Conservation (phyloP, 306 rosid species). For the Quercus robur region DNA sequence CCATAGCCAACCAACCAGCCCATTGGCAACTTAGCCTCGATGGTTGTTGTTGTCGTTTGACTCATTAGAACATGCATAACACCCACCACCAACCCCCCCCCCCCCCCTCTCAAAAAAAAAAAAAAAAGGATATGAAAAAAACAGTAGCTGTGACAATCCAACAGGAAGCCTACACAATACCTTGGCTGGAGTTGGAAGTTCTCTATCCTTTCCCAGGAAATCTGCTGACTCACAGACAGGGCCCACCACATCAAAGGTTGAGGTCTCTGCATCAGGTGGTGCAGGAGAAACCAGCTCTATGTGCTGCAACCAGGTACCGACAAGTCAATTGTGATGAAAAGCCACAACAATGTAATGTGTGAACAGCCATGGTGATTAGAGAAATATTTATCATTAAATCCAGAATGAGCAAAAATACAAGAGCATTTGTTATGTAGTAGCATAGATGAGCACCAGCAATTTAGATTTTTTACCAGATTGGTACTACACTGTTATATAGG, state of each 20-base stretch:
- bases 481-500: neutral
- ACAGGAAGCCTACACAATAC: conserved; percentile 6
- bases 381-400: neutral
- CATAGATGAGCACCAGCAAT: neutral
- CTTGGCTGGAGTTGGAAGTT: conserved; percentile 53
- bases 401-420: neutral
- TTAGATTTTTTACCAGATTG: neutral
- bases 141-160: neutral
- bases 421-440: neutral
- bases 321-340: neutral
- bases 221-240: conserved; percentile 72
- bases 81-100: too few species aligned
- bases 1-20: too few species aligned
- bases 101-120: neutral
- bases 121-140: neutral
- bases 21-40: too few species aligned
- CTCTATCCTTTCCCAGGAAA: conserved; percentile 55
- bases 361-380: neutral
- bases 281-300: conserved; percentile 89
- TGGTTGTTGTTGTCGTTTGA: too few species aligned
- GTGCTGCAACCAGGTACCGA: conserved; percentile 57
- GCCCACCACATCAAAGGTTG: conserved; percentile 61
- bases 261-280: conserved; percentile 32
- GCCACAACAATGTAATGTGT: neutral
- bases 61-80: too few species aligned